Evolutionary conservation across 257 asterid genomes (phyloP).

Genomic region (Nicotiana tabacum): DNA sequence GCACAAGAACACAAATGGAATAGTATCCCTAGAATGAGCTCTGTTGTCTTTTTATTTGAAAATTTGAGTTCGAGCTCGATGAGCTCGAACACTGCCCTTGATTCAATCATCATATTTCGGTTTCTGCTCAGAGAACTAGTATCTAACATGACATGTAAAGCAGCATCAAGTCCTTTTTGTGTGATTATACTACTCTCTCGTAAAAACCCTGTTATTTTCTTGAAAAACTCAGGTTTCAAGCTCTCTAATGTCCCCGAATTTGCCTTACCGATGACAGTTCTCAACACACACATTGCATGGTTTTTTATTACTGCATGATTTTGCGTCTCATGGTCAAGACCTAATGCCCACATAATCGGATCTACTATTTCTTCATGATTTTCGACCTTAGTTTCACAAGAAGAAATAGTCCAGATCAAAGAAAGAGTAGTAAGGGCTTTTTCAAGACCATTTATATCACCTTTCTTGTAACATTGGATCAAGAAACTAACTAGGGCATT

Average conservation of each 20-base stretch:
- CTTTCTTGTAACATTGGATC: constrained; percentile 16
- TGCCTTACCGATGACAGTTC: constrained; percentile 13
- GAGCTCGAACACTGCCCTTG: constrained; percentile 30
- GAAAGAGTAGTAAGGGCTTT: constrained; percentile 32
- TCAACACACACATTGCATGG: constrained; percentile 29
- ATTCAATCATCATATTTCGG: constrained; percentile 36
- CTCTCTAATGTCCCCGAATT: constrained; percentile 15
- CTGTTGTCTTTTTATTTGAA: constrained; percentile 35
- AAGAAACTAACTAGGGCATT: constrained; percentile 17
- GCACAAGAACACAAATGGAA: constrained; percentile 44
- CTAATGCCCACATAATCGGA: constrained; percentile 36
- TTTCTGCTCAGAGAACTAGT: constrained; percentile 43
- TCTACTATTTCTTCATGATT: constrained; percentile 23
- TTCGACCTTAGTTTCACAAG: background rate
- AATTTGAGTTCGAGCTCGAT: constrained; percentile 37
- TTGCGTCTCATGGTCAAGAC: background rate
- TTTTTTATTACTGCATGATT: background rate
- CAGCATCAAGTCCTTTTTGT: constrained; percentile 20
- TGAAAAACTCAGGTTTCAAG: constrained; percentile 35
- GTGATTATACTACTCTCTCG: background rate
- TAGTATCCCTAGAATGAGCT: constrained; percentile 35
- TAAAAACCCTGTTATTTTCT: background rate
- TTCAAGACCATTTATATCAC: constrained; percentile 18
- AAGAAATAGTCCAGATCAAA: constrained; percentile 2
- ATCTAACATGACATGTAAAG: constrained; percentile 29